Conservation (phyloP, 2,329 filamentous ascomycete genomes). For the Ceratocystis variospora region DNA sequence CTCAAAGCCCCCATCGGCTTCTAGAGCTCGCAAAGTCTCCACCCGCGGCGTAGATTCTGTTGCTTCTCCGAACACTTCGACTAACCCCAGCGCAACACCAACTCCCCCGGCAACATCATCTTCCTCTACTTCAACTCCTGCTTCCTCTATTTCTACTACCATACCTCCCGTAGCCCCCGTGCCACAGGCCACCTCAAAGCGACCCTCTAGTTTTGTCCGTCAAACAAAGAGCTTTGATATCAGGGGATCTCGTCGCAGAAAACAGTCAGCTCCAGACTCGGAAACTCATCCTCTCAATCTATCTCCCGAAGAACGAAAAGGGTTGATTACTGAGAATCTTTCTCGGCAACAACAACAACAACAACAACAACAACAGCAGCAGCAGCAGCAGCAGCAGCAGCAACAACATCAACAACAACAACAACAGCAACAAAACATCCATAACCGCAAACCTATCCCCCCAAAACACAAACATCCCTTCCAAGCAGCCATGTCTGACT, state of each 20-base stretch:
- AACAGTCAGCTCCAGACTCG: slow-evolving; percentile 36
- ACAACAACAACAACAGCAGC: slow-evolving; percentile 4
- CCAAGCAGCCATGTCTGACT: slow-evolving; percentile 49
- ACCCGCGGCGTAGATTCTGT: slow-evolving; percentile 7
- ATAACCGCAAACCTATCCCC: not conserved
- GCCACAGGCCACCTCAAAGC: slow-evolving; percentile 10
- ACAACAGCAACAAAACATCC: not conserved
- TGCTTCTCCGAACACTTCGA: not conserved
- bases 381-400: slow-evolving; percentile 1
- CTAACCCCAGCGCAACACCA: not conserved
- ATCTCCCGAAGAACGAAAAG: slow-evolving; percentile 73
- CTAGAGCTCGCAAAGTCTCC: slow-evolving; percentile 12
- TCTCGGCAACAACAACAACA: slow-evolving; percentile 15
- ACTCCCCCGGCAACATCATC: not conserved
- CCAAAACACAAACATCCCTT: slow-evolving; percentile 24
- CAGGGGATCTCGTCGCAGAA: slow-evolving; percentile 36
- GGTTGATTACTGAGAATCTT: slow-evolving; percentile 38
- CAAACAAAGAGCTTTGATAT: slow-evolving; percentile 36
- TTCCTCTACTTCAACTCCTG: not conserved
- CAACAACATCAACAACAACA: slow-evolving; percentile 3
- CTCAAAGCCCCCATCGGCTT: slow-evolving; percentile 12
- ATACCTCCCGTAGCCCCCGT: slow-evolving; percentile 2
- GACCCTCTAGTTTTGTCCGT: slow-evolving; percentile 29
- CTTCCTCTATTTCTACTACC: slow-evolving; percentile 1
- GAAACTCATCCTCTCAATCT: slow-evolving; percentile 82